Conservation (phyloP, 2,329 filamentous ascomycete species). For the Graphilbum fragrans region DNA sequence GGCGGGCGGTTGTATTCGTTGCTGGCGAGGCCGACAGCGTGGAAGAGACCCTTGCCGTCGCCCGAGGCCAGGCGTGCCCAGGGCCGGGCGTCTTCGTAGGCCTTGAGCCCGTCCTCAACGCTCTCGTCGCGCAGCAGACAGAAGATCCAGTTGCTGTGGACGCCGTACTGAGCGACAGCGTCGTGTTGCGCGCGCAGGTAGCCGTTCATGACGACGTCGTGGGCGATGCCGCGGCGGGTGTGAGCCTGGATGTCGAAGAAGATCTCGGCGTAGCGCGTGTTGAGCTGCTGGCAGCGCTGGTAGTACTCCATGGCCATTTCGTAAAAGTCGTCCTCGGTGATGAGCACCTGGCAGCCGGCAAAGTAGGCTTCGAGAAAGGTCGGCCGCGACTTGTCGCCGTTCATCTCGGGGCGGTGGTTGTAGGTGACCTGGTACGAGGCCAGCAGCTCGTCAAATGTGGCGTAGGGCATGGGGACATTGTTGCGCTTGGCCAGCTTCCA, state of each 20-base stretch:
- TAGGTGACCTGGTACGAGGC: slow-evolving; percentile 52
- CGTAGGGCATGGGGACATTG: slow-evolving; percentile 16
- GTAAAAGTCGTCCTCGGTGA: slow-evolving; percentile 55
- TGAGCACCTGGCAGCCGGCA: slow-evolving; percentile 57
- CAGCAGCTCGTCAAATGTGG: slow-evolving; percentile 40
- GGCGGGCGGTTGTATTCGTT: slow-evolving; percentile 33
- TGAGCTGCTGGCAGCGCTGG: slow-evolving; percentile 45
- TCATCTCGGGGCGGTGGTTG: slow-evolving; percentile 18
- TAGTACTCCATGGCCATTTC: slow-evolving; percentile 62
- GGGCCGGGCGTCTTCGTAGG: slow-evolving; percentile 29
- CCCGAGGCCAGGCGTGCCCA: slow-evolving; percentile 16
- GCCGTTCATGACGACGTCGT: slow-evolving; percentile 50
- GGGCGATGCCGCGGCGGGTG: slow-evolving; percentile 46
- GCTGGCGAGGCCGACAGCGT: slow-evolving; percentile 31
- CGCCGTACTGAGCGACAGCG: slow-evolving; percentile 47
- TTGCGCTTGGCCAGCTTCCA: slow-evolving; percentile 29
- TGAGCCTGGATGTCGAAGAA: slow-evolving; percentile 76
- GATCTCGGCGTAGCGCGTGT: slow-evolving; percentile 59
- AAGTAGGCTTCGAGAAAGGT: slow-evolving; percentile 65
- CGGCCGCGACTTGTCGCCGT: slow-evolving; percentile 15
- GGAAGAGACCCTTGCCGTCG: slow-evolving; percentile 26
- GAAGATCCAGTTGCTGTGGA: slow-evolving; percentile 53
- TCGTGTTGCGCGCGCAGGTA: slow-evolving; percentile 46
- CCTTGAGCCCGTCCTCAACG: slow-evolving; percentile 36
- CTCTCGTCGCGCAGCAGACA: slow-evolving; percentile 62